phyloP scores from a whole-genome alignment of 331 rosid genomes.

The Quercus tomentella region DNA sequence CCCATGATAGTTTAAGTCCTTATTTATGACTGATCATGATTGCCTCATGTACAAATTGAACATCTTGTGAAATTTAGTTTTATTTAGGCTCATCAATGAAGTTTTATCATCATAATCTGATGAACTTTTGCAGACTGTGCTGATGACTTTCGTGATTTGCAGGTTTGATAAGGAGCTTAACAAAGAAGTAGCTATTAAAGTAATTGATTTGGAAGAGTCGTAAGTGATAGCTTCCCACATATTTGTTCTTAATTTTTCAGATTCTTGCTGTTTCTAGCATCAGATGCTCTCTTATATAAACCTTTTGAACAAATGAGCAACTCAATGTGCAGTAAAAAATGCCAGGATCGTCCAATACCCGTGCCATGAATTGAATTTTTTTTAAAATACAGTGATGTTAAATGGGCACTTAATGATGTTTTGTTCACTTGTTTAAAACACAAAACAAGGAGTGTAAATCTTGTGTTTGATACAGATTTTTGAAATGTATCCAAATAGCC shows the following conservation, averaged over 20 bases:
- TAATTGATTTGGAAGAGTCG: conserved; percentile 98
- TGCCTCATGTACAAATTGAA: neutral
- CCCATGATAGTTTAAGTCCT: neutral
- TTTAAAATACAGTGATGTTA: neutral
- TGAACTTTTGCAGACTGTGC: conserved; percentile 9
- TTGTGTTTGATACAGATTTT: neutral
- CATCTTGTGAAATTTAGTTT: neutral
- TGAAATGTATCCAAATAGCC: neutral
- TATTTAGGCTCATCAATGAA: neutral
- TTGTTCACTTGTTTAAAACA: neutral
- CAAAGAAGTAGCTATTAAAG: conserved; percentile 92
- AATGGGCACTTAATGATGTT: neutral
- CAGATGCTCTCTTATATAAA: neutral
- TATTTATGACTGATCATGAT: neutral
- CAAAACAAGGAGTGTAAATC: neutral
- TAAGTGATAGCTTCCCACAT: conserved; percentile 43
- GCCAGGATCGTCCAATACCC: neutral
- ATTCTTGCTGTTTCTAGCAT: neutral
- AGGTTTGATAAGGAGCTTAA: conserved; percentile 93
- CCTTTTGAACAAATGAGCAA: neutral
- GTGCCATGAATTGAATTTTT: neutral
- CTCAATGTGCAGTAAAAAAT: neutral
- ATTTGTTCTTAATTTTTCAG: neutral
- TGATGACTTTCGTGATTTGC: conserved; percentile 35
- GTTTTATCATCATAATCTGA: conserved; percentile 6